Conservation (phyloP, 805 yeast species). For the Kluyveromyces aestuarii region DNA sequence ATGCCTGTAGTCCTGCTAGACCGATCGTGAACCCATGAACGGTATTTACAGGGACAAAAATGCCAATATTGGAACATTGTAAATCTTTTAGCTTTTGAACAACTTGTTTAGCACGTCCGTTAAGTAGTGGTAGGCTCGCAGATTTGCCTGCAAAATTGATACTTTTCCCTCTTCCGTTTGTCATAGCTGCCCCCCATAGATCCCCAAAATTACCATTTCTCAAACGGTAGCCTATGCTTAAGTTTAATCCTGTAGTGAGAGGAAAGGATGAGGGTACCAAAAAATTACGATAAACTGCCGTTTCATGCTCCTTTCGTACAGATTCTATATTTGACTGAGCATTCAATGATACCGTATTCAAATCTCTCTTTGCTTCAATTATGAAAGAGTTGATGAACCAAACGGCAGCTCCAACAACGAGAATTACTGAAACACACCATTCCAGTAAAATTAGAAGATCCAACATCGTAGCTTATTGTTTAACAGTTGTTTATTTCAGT, state of each 20-base stretch:
- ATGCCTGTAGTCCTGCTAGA: slow-evolving; percentile 36
- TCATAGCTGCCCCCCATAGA: slow-evolving; percentile 51
- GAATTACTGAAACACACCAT: slow-evolving; percentile 5
- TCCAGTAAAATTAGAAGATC: slow-evolving; percentile 8
- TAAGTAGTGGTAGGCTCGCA: slow-evolving; percentile 10
- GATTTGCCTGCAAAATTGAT: slow-evolving; percentile 18
- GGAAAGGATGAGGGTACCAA: slow-evolving; percentile 66
- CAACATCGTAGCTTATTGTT: background rate
- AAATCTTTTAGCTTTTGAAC: slow-evolving; percentile 6
- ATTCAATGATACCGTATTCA: slow-evolving; percentile 45
- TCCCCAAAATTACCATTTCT: slow-evolving; percentile 73
- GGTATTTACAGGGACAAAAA: slow-evolving; percentile 19
- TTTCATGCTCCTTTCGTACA: slow-evolving; percentile 57
- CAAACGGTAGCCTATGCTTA: slow-evolving; percentile 53
- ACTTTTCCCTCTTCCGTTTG: slow-evolving; percentile 14
- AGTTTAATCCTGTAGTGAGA: slow-evolving; percentile 57
- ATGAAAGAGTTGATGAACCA: slow-evolving; percentile 12
- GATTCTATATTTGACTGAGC: slow-evolving; percentile 60
- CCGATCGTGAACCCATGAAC: slow-evolving; percentile 31
- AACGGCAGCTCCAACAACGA: slow-evolving; percentile 8
- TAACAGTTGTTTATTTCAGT: background rate
- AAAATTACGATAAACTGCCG: slow-evolving; percentile 68
- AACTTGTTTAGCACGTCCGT: slow-evolving; percentile 18
- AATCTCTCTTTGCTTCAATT: slow-evolving; percentile 37
- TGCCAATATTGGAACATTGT: slow-evolving; percentile 21